Evolutionary conservation across 257 asterid species (phyloP).

Genomic region (Solanum medicagineum): DNA sequence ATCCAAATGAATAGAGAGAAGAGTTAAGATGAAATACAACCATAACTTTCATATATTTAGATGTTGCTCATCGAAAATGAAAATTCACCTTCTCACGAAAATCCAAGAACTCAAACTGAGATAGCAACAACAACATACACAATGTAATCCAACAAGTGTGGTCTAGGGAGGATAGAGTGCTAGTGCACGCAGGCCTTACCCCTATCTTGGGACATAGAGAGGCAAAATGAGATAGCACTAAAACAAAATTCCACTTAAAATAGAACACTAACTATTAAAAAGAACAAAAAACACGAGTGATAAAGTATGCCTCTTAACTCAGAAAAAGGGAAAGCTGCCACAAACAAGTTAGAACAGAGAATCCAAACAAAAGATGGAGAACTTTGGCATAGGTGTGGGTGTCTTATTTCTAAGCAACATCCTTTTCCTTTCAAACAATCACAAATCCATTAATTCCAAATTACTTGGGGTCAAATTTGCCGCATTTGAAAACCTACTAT

Average conservation of each 20-base stretch:
- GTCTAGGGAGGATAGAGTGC: not conserved
- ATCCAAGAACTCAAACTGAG: not conserved
- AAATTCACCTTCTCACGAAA: not conserved
- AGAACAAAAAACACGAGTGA: not conserved
- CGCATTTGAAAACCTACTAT: no score
- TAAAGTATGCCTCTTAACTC: not conserved
- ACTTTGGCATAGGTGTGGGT: not conserved
- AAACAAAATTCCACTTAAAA: not conserved
- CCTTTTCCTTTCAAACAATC: not conserved
- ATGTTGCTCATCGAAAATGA: not conserved
- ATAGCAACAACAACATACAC: not conserved
- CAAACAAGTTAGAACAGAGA: not conserved
- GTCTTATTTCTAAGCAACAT: not conserved
- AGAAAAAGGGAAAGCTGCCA: not conserved
- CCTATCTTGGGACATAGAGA: not conserved
- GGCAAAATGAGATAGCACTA: not conserved
- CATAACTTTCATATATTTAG: not conserved
- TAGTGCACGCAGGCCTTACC: not conserved
- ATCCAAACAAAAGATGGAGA: not conserved
- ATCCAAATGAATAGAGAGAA: not conserved
- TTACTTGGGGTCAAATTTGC: not conserved
- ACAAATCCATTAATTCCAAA: not conserved
- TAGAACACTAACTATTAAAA: not conserved
- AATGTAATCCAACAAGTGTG: not conserved
- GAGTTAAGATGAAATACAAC: not conserved